Base-by-base conservation (phyloP, 176 grass and related monocot species). In the Cenchrus purpureus region DNA sequence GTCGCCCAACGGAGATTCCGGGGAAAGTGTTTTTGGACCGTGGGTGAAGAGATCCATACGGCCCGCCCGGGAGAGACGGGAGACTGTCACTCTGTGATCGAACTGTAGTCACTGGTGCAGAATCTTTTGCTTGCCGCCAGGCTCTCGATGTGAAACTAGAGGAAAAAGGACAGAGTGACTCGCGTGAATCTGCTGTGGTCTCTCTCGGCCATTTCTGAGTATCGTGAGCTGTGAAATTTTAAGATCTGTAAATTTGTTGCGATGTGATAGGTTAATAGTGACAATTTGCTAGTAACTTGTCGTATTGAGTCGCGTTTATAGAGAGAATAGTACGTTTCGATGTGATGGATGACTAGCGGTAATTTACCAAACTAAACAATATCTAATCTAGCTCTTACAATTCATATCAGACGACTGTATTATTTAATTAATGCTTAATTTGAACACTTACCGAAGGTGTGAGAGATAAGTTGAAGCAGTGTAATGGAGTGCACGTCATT, bases 1-100 rank as follows among this genome's bases (percentile, higher is more conserved):
- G 29, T 48, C 29, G 68, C 69, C 40, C 22, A 80, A 58, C 66
- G 79, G 20, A 84, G 81, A 89, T 89, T 74, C 87, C 13, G 42
- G 76, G 68, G 12, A 68, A 74, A 78, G 48, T 48, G 43, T 37
- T 45, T 65, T 73, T 54, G 31, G 76, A 53, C 31, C 2, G 15
- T 12, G 51, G 59, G 61, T 25, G 19, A 60, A 73, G 70, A 53
- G 52, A 6, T 17, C 37, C 22, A 34, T 56, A 34, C 19, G 49
- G 7, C 28, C 4, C 9, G 29, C 31, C 79, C 79, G 66, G 65
- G 52, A 82, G 79, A 71, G 16, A 44, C 65, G 79, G 79, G 52
- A 71, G 34, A 25, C 66, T 81, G 32, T 68, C 40, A 37, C 20
- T 43, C 55, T 77, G 74, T 25, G 16, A 34, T 12, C 31, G 12